These are phyloP conservation scores for Cladosporium colombiae DNA, from an alignment of 2,329 filamentous ascomycete genomes.

Conservation along the genomic window DNA sequence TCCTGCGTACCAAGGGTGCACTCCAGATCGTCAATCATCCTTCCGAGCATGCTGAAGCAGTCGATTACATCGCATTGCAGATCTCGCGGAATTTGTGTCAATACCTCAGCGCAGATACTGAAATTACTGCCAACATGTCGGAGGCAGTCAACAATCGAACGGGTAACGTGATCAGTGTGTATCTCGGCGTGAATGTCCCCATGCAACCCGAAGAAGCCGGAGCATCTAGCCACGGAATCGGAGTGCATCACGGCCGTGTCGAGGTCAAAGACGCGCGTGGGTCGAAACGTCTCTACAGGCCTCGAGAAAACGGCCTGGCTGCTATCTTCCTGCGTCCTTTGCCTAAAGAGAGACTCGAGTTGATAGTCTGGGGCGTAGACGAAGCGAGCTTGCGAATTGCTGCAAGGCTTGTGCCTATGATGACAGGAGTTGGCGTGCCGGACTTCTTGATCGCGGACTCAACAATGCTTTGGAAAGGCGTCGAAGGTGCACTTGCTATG, in stretches of 20 bases:
- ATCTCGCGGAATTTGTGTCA: constrained; percentile 56
- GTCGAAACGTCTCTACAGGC: not conserved
- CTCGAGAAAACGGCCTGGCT: constrained; percentile 40
- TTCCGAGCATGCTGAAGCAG: constrained; percentile 26
- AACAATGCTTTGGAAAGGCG: constrained; percentile 52
- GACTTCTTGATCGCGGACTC: constrained; percentile 56
- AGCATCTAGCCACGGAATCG: constrained; percentile 33
- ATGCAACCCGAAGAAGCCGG: not conserved
- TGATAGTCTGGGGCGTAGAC: constrained; percentile 59
- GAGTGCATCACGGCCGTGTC: constrained; percentile 36
- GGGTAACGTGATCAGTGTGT: constrained; percentile 51
- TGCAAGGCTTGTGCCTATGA: constrained; percentile 55
- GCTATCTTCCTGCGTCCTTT: constrained; percentile 56
- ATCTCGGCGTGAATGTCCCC: constrained; percentile 34
- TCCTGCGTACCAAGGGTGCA: constrained; percentile 50
- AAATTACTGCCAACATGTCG: constrained; percentile 36
- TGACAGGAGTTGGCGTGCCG: constrained; percentile 59
- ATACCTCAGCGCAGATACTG: constrained; percentile 57
- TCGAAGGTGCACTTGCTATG: constrained; percentile 54
- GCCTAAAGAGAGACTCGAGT: constrained; percentile 50
- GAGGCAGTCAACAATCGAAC: constrained; percentile 12
- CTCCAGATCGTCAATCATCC: constrained; percentile 46
- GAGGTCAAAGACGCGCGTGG: constrained; percentile 9
- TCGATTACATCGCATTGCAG: constrained; percentile 50
- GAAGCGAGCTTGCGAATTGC: constrained; percentile 50